These are phyloP conservation scores for Nissolia schottii DNA, from an alignment of 306 rosid genomes.

Conservation along the genomic window DNA sequence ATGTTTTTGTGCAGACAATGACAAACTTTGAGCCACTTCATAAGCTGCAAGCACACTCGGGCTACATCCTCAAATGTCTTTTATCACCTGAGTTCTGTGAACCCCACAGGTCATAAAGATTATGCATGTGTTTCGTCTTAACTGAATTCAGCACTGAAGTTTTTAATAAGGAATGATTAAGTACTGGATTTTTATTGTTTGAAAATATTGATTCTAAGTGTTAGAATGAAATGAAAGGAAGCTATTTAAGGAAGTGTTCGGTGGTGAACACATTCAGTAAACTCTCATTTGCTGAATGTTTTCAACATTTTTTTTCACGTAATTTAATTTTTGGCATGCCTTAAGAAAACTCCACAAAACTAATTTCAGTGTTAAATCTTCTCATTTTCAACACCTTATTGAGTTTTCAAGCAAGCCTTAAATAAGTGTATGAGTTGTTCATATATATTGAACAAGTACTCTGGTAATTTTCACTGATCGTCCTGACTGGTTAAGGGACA, in stretches of 20 bases:
- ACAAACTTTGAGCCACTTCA: conserved; percentile 99
- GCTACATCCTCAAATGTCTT: conserved; percentile 94
- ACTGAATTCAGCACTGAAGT: too few relatives aligned
- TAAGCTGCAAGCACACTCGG: conserved; percentile 95
- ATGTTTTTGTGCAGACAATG: conserved; percentile 70
- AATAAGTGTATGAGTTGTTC: not conserved
- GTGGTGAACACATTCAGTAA: not conserved
- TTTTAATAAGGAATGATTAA: too few relatives aligned
- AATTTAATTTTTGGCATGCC: not conserved
- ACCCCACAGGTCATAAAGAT: conserved; percentile 70
- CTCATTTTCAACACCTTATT: not conserved
- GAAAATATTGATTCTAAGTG: not conserved
- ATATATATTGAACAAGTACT: not conserved
- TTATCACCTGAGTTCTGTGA: conserved; percentile 97
- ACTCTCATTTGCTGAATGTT: not conserved
- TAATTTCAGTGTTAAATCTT: not conserved
- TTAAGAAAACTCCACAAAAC: not conserved
- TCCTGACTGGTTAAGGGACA: not conserved
- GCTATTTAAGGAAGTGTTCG: not conserved
- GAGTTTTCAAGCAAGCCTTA: not conserved
- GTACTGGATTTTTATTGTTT: not conserved
- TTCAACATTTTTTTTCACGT: not conserved
- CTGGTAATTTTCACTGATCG: not conserved
- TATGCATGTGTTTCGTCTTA: not conserved
- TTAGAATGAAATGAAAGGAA: not conserved